These are phyloP conservation scores for Ophiostoma himal-ulmi DNA, from an alignment of 2,329 filamentous ascomycete genomes.

Conservation along the genomic window DNA sequence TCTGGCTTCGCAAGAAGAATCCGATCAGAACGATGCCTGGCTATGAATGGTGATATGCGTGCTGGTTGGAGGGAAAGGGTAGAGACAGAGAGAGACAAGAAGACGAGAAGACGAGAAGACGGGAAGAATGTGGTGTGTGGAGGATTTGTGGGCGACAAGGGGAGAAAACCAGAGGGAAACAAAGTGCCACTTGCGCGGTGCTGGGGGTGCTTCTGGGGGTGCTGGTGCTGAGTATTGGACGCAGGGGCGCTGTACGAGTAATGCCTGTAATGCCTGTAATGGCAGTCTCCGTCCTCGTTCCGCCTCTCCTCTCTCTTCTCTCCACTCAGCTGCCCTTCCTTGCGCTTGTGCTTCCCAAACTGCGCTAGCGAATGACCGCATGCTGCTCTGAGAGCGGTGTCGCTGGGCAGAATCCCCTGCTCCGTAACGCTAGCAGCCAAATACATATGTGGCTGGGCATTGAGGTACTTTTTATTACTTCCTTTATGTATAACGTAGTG, in stretches of 20 bases:
- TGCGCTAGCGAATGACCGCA: constrained; percentile 23
- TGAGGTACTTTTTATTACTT: not conserved
- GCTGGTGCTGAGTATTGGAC: not conserved
- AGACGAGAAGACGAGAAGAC: not conserved
- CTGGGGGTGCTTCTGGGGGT: not conserved
- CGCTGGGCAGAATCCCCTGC: constrained; percentile 17
- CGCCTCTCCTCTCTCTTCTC: constrained; percentile 3
- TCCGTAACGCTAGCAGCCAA: not conserved
- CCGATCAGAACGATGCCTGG: constrained; percentile 9
- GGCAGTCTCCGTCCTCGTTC: constrained; percentile 11
- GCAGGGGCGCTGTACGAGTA: constrained; percentile 1
- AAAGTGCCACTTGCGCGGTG: constrained; percentile 25
- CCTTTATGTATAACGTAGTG: rapidly evolving
- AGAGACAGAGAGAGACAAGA: constrained; percentile 12
- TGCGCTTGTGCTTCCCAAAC: constrained; percentile 9
- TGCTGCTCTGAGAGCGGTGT: constrained; percentile 17
- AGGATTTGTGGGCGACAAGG: constrained; percentile 11
- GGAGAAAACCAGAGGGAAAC: constrained; percentile 22
- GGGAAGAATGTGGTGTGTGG: constrained; percentile 17
- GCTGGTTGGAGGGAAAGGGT: constrained; percentile 2
- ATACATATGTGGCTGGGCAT: not conserved
- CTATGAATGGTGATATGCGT: not conserved
- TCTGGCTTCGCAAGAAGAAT: not conserved
- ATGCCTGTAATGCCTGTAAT: not conserved
- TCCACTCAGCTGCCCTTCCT: not conserved